Percentiles rank a stretch among this genome's conserved stretches.
Evolutionary conservation across 352 stramenopile species (phyloP).

Genomic region (Phytopythium vexans): DNA sequence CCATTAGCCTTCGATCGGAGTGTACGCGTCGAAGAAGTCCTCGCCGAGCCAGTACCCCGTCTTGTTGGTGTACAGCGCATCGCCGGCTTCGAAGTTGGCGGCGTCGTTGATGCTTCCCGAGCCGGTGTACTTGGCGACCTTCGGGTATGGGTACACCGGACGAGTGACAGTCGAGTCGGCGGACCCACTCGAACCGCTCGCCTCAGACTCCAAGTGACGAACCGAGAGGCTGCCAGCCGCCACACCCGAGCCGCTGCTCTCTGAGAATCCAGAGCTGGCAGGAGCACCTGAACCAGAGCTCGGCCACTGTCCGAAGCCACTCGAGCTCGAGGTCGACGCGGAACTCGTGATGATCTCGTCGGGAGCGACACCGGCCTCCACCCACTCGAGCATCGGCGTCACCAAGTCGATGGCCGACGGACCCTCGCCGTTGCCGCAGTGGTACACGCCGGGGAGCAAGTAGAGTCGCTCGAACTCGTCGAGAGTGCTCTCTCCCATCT

Average conservation of each 20-base stretch:
- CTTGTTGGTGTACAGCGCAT: conserved; percentile 29
- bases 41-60: conserved; percentile 21
- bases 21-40: conserved; percentile 26
- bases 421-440: conserved; percentile 30
- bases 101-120: conserved; percentile 18
- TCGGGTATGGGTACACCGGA: conserved; percentile 24
- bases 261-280: no score
- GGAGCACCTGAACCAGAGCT: conserved; percentile 15
- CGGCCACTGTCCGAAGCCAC: conserved; percentile 25
- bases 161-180: conserved; percentile 12
- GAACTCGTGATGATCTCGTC: conserved; percentile 22
- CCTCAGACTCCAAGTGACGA: conserved; percentile 3
- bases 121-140: conserved; percentile 21
- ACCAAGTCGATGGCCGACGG: conserved; percentile 31
- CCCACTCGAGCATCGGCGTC: conserved; percentile 31
- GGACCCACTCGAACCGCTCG: conserved; percentile 13
- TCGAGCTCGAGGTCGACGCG: conserved; percentile 10
- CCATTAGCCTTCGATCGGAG: conserved; percentile 10
- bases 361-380: conserved; percentile 19
- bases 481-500: conserved; percentile 18
- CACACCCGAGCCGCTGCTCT: no score
- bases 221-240: conserved; percentile 2
- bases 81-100: conserved; percentile 17
- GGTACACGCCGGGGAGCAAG: conserved; percentile 30
- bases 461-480: conserved; percentile 32